Base-by-base conservation (phyloP, 2,329 filamentous ascomycete species). In the Colletotrichum agaves region DNA sequence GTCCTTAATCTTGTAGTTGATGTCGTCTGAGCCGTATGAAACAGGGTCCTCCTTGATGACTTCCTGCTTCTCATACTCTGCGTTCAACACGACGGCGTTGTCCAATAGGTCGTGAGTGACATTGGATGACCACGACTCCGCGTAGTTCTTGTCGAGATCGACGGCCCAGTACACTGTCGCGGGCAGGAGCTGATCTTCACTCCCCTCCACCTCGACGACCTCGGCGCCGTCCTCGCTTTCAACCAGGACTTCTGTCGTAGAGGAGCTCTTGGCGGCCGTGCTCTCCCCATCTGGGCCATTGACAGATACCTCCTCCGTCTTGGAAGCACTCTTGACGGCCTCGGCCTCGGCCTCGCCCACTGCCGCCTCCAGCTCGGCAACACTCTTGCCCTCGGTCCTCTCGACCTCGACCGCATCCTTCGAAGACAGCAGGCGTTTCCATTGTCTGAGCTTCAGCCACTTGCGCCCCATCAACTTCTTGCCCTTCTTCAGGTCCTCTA, bases 151-250 rank as follows among this genome's bases (percentile, higher is more conserved):
- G 70, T 88, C 85, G 64, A 78, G 73, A 59, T 82, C 78, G 70
- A 87, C 80, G 21, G 78, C 75, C 87, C 87, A 89, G 75, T 78
- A 85, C 37, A 89, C 78, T 5, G 79, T 84, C 0, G 83, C 83
- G 27, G 74, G 74, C 21, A 82, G 67, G 13, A 84, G 76, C 64
- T 74, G 64, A n/a, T 27, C 27, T 7, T 27, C 27, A 27, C 27
- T 7, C 27, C 27, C 27, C 27, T 27, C 27, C 27, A 27, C 27
- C 27, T 27, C 27, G 27, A 27, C 6, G 27, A 27, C 27, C 27
- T 27, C 27, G 8, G 27, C 27, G 27, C 27, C 27, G 8, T 27
- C 27, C 27, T 27, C 27, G 6, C 27, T 27, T 8, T 8, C 27
- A 7, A 27, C 27, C 27, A 27, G 27, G 8, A 27, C 27, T 27